A percentile compares a stretch with the other conserved stretches of the same genome.
Conservation (phyloP, 2,329 filamentous ascomycete genomes). For the Colletotrichum melonis region DNA sequence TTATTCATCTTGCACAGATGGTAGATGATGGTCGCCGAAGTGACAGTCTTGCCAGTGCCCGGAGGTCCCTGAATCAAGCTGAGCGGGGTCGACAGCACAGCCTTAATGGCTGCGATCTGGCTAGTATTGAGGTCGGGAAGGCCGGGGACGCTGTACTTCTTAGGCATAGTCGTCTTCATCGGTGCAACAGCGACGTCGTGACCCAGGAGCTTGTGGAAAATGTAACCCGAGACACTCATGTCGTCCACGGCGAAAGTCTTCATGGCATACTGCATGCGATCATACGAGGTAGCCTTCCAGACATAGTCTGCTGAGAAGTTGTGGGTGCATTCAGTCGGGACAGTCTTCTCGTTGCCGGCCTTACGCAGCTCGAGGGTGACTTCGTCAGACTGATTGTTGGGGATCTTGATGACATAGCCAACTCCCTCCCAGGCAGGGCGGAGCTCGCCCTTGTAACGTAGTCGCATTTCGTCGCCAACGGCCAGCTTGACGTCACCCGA, state of each 20-base stretch:
- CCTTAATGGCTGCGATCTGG: conserved; percentile 96
- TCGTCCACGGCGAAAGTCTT: conserved; percentile 98
- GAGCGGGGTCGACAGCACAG: conserved; percentile 90
- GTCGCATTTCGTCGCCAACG: conserved; percentile 97
- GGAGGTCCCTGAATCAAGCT: conserved; percentile 97
- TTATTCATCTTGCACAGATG: conserved; percentile 95
- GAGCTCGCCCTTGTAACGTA: conserved; percentile 95
- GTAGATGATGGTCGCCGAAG: conserved; percentile 98
- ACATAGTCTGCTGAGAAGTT: conserved; percentile 99
- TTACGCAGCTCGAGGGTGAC: conserved; percentile 95
- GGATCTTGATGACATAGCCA: conserved; percentile 99
- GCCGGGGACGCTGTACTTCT: conserved; percentile 95
- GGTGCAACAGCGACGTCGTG: conserved; percentile 94
- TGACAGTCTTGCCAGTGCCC: conserved; percentile 98
- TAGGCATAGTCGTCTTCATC: conserved; percentile 94
- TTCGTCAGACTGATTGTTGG: conserved; percentile 98
- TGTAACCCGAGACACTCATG: conserved; percentile 98
- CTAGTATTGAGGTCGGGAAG: conserved; percentile 95
- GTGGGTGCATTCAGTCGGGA: conserved; percentile 95
- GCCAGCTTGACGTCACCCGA: conserved; percentile 97
- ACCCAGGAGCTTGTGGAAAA: conserved; percentile 95
- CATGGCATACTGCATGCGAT: conserved; percentile 99
- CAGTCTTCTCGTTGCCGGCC: conserved; percentile 94
- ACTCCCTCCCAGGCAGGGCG: conserved; percentile 96
- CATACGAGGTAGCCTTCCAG: conserved; percentile 99